Base-by-base conservation (phyloP, 306 rosid genomes). In the Trifolium fragiferum region DNA sequence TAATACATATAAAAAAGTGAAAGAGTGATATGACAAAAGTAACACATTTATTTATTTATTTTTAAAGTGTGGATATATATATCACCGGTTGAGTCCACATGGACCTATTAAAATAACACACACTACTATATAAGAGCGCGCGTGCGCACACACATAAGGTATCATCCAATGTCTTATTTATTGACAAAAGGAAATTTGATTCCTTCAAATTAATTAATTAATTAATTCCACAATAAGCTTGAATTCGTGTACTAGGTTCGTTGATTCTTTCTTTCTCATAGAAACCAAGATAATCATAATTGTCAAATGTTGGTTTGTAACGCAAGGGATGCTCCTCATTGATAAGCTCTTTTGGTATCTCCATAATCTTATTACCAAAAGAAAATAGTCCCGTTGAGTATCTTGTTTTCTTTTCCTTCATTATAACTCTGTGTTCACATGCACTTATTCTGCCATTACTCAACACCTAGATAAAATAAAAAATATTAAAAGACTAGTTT, bases 381-480 rank as follows among this genome's bases (percentile, higher is more conserved):
- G 85, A 77, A 66, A 84, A 81, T 6, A 84, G 82, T 70, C 79
- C 88, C 44, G 6, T 59, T 0, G 83, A 78, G 59, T 84, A 84
- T 62, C 85, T 84, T 0, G 30, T 53, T 25, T 25, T 60, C 76
- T 66, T 30, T 50, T 78, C 76, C 18, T 81, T 84, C 79, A 84
- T 70, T 33, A 38, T 66, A 14, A 81, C 85, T 32, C 79, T 65
- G 47, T 84, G 88, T n/a, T 77, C 79, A 44, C 88, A 81, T 62
- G 85, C 1, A 0, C 68, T 43, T 32, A 81, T 71, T 38, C 83
- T 84, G 0, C 83, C 83, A 51, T 84, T 84, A 15, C 85, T 84
- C 88, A 82, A 84, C 35, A 78, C 68, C 84, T 84, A 77, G 33
- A 30, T 30, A 30, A 30, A 30, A 30, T 30, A 30, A 4, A 30